Evolutionary conservation across 371 early-diverging fungal genomes (phyloP).

Genomic region (Mortierella sp.): DNA sequence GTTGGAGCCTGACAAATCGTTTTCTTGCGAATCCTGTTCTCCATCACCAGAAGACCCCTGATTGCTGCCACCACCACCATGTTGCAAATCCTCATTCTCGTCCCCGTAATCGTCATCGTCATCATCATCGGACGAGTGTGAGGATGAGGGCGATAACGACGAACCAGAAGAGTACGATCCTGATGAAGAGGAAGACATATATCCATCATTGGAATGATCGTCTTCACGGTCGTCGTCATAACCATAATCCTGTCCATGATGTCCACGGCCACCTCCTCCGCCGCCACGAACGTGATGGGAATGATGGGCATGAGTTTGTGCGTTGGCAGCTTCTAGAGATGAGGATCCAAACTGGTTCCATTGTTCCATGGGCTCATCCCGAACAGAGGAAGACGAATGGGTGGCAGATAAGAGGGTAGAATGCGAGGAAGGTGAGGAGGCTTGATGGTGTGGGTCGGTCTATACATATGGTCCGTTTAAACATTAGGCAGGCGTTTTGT

Average conservation of each 20-base stretch:
- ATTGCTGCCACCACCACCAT: background rate
- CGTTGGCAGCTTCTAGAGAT: conserved; percentile 10
- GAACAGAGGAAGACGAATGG: background rate
- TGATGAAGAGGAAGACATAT: conserved; percentile 26
- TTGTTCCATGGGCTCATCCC: conserved; percentile 28
- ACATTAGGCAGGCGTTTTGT: background rate
- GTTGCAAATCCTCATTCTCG: conserved; percentile 14
- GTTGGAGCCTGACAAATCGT: conserved; percentile 11
- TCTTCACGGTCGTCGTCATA: conserved; percentile 21
- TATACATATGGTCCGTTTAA: background rate
- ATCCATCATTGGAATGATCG: conserved; percentile 29
- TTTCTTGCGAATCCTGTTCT: conserved; percentile 14
- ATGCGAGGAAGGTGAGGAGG: conserved; percentile 39
- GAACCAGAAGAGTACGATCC: conserved; percentile 23
- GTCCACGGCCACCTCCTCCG: conserved; percentile 1
- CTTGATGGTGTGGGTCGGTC: conserved; percentile 44
- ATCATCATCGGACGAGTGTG: conserved; percentile 29
- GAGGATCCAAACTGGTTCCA: conserved; percentile 35
- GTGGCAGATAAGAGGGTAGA: conserved; percentile 41
- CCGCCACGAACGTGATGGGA: conserved; percentile 6
- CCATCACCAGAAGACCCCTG: background rate
- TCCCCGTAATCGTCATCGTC: conserved; percentile 15
- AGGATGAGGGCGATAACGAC: conserved; percentile 12
- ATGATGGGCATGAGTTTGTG: conserved; percentile 2
- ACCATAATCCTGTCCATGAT: conserved; percentile 19